A percentile compares a stretch with the other conserved stretches of the same genome.
phyloP scores from a whole-genome alignment of 2,329 filamentous ascomycete species.

The Aspergillus aculeatinus region DNA sequence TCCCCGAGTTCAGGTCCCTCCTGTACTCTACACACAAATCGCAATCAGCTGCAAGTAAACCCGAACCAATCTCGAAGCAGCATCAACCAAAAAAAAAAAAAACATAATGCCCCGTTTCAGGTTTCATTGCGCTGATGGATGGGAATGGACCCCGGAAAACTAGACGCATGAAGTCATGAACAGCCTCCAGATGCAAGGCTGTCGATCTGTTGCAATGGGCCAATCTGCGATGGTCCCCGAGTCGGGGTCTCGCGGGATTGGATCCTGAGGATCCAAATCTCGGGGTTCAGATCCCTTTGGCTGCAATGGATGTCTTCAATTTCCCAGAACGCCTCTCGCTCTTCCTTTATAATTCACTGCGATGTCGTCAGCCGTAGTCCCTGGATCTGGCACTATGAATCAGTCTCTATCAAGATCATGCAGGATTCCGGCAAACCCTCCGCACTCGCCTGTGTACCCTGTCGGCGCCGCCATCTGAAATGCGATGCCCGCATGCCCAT shows the following conservation, averaged over 20 bases:
- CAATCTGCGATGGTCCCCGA: slow-evolving; percentile 19
- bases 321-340: not conserved
- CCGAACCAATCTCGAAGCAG: not conserved
- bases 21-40: not conserved
- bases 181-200: not conserved
- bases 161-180: not conserved
- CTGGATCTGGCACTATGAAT: not conserved
- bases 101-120: not conserved
- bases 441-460: slow-evolving; percentile 25
- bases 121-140: not conserved
- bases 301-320: not conserved
- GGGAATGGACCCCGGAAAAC: not conserved
- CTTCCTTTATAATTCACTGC: not conserved
- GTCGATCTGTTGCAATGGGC: not conserved
- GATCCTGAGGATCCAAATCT: slow-evolving; percentile 2
- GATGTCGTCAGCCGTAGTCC: not conserved
- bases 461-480: slow-evolving; percentile 42
- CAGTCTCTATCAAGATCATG: not conserved
- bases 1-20: not conserved
- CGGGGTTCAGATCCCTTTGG: not conserved
- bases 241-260: slow-evolving; percentile 21
- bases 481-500: slow-evolving; percentile 46
- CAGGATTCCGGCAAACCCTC: slow-evolving; percentile 14
- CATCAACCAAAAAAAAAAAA: not conserved
- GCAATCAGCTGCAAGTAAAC: not conserved